These are phyloP conservation scores for Pisolithus albus DNA, from an alignment of 768 basidiomycete genomes.

Conservation along the genomic window DNA sequence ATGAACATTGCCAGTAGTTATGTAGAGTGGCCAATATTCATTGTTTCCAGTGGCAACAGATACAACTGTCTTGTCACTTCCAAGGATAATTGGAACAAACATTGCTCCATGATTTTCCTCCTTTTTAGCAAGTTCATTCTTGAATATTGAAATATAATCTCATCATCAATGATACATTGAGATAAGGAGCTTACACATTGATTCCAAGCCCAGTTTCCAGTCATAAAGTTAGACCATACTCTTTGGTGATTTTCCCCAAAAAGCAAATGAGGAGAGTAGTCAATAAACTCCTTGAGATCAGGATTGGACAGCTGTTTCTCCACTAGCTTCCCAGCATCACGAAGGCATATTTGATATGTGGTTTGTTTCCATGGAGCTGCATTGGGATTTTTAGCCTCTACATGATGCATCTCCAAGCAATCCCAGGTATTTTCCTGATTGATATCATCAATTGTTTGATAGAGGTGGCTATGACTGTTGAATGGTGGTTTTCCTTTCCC, in stretches of 20 bases:
- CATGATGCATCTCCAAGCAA: too few species aligned
- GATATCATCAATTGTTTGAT: too few species aligned
- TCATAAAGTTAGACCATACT: background rate
- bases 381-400: too few species aligned
- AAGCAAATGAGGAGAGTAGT: background rate
- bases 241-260: background rate
- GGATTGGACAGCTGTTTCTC: background rate
- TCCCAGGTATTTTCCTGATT: too few species aligned
- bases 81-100: constrained; percentile 26
- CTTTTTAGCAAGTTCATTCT: constrained; percentile 22
- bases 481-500: too few species aligned
- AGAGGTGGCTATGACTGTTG: too few species aligned
- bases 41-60: constrained; percentile 35
- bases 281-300: background rate
- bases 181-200: background rate
- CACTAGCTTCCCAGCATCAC: too few species aligned
- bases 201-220: background rate
- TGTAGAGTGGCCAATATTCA: constrained; percentile 33
- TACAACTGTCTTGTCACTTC: constrained; percentile 38
- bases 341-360: too few species aligned
- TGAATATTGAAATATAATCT: too few species aligned
- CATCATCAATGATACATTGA: too few species aligned
- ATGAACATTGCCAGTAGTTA: constrained; percentile 21
- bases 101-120: constrained; percentile 24
- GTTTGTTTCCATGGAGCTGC: too few species aligned